phyloP scores from a whole-genome alignment of 2,329 filamentous ascomycete species.

The Diplodia scrobiculata region DNA sequence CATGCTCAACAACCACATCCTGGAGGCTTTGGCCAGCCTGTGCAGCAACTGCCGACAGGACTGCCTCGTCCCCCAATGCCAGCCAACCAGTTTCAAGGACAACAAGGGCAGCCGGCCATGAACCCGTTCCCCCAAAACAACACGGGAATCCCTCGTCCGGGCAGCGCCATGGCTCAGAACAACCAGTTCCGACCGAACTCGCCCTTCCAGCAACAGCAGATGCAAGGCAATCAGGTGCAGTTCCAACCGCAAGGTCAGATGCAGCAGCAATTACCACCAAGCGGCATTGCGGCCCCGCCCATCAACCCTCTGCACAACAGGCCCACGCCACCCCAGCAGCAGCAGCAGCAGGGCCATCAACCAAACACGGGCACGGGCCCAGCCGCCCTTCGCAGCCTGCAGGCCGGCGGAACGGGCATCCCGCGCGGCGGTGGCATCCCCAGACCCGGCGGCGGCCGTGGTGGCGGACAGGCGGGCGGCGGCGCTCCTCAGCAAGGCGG shows the following conservation, averaged over 20 bases:
- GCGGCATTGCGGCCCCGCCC: slow-evolving; percentile 1
- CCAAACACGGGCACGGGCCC: slow-evolving; percentile 38
- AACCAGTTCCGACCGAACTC: slow-evolving; percentile 32
- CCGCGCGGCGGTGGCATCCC: slow-evolving; percentile 36
- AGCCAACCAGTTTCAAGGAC: slow-evolving; percentile 28
- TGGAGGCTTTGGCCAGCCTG: slow-evolving; percentile 16
- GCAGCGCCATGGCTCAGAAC: slow-evolving; percentile 20
- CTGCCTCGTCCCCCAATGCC: slow-evolving; percentile 6
- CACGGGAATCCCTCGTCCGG: slow-evolving; percentile 34
- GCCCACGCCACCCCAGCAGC: not conserved
- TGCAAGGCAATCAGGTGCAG: slow-evolving; percentile 27
- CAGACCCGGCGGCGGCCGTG: slow-evolving; percentile 36
- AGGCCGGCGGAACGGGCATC: slow-evolving; percentile 30
- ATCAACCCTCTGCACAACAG: slow-evolving; percentile 15
- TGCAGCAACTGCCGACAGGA: not conserved
- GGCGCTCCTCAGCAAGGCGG: slow-evolving; percentile 10
- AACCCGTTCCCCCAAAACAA: slow-evolving; percentile 11
- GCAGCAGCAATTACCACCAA: slow-evolving; percentile 29
- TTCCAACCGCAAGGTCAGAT: slow-evolving; percentile 9
- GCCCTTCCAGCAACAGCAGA: slow-evolving; percentile 33
- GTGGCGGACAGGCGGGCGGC: slow-evolving; percentile 37
- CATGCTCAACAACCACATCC: slow-evolving; percentile 16
- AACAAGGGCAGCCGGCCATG: slow-evolving; percentile 26
- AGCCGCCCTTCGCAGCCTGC: slow-evolving; percentile 37
- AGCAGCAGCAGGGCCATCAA: not conserved